Evolutionary conservation across 495 filamentous ascomycete species (phyloP), one percentile per base, ranked within the genome.

Genomic region (Talaromyces adpressus): DNA sequence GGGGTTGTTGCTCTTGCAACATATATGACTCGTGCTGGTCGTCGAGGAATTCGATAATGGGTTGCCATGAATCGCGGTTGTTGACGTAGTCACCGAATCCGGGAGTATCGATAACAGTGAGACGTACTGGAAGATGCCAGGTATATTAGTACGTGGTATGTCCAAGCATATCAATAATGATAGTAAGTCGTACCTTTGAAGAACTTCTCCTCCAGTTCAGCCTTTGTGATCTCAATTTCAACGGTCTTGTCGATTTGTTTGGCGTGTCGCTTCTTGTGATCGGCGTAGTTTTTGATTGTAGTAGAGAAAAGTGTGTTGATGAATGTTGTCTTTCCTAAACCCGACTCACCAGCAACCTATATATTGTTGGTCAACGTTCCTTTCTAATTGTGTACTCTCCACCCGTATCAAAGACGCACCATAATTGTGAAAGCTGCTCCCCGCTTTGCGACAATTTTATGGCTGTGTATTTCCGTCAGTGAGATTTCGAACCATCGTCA

Each of bases 21-120:
- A 98, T 98, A 75, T 98, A 98, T 14, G 94, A 98, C 82, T 98
- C 94, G 78, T 98, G 94, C 84, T 98, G 94, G 79, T 98, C 94
- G 78, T 98, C 94, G 70, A 98, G 80, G 83, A 98, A 98, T 79
- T 98, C 94, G 78, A 98, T 97, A 73, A 98, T 98, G 66, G 94
- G 94, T 84, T 96, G 93, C 94, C 94, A 98, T 49, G 93, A 97
- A 78, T 98, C 94, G 66, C 93, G 89, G 85, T 98, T 98, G 89
- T 98, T 98, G 75, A 98, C 94, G 74, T 98, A 98, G 84, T 98
- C 94, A 75, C 94, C 94, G 71, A 98, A 98, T 65, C 94, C 94
- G 62, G 94, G 94, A 66, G 94, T 98, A 75, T 98, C 94, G 73
- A 98, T 98, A 65, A 98, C 94, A 57, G 94, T 98, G 64, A 98